Evolutionary conservation across 2,329 filamentous ascomycete genomes (phyloP).

Genomic region (Colletotrichum simmondsii): DNA sequence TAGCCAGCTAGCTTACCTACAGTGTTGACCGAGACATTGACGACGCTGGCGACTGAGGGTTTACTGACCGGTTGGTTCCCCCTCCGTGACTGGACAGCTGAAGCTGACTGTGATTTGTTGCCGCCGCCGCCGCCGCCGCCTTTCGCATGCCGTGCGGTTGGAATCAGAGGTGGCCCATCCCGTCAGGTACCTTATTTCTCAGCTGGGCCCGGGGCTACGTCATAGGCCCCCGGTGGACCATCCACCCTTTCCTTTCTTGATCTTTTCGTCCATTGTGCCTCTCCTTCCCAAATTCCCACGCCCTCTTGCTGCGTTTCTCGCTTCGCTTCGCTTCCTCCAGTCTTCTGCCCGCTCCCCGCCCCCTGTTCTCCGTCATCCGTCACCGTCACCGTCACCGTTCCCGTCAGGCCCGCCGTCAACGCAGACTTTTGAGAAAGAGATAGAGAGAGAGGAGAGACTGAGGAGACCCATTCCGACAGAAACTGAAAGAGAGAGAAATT

Average conservation of each 20-base stretch:
- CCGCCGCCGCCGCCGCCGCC: not conserved
- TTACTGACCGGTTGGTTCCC: not conserved
- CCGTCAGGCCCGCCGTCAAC: conserved; percentile 13
- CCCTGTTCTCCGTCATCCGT: not conserved
- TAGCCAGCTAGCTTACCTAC: not conserved
- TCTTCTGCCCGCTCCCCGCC: not conserved
- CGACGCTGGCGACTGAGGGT: not conserved
- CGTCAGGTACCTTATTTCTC: conserved; percentile 10
- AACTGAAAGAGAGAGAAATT: not conserved
- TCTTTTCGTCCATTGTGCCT: conserved; percentile 2
- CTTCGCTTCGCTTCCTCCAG: conserved; percentile 9
- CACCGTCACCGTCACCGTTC: not conserved
- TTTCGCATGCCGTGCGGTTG: not conserved
- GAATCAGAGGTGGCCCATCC: not conserved
- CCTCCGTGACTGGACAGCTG: not conserved
- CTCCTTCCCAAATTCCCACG: conserved; percentile 2
- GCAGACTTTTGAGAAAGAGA: not conserved
- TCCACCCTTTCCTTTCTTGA: conserved; percentile 30
- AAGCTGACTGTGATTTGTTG: not conserved
- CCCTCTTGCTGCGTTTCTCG: not conserved
- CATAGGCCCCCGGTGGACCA: conserved; percentile 26
- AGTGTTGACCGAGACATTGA: conserved; percentile 3
- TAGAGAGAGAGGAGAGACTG: not conserved
- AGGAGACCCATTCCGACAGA: not conserved
- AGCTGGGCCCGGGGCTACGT: conserved; percentile 20